These are phyloP conservation scores for Globisporangium acanthophoron DNA, from an alignment of 352 stramenopile genomes.

Conservation along the genomic window DNA sequence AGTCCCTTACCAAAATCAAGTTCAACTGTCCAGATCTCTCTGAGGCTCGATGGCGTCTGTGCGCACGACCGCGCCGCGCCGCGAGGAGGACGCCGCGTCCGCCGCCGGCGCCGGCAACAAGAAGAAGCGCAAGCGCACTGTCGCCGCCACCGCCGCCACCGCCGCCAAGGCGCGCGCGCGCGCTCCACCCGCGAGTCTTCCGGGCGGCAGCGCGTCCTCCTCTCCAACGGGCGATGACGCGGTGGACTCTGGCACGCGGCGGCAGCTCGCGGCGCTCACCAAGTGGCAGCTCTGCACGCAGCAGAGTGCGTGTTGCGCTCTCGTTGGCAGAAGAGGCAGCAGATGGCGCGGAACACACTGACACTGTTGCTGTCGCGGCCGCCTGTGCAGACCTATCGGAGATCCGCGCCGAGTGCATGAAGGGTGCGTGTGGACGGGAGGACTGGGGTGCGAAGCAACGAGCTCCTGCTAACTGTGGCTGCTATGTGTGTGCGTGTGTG, in stretches of 20 bases:
- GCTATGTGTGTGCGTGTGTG: not conserved
- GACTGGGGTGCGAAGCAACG: not conserved
- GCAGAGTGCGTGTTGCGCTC: slow-evolving; percentile 15
- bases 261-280: slow-evolving; percentile 17
- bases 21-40: too few relatives aligned
- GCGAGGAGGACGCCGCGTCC: not conserved
- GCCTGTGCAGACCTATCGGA: slow-evolving; percentile 16
- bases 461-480: not conserved
- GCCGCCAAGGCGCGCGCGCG: slow-evolving; percentile 6
- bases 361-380: not conserved
- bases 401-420: slow-evolving; percentile 29
- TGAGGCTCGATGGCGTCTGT: slow-evolving; percentile 24
- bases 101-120: slow-evolving; percentile 2
- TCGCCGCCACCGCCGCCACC: slow-evolving; percentile 8
- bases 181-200: not conserved
- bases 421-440: slow-evolving; percentile 5
- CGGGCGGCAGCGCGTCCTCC: not conserved
- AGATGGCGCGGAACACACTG: not conserved
- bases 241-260: slow-evolving; percentile 14
- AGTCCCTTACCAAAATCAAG: too few relatives aligned
- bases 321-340: not conserved
- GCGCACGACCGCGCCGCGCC: slow-evolving; percentile 16
- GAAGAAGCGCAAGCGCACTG: slow-evolving; percentile 31
- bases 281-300: slow-evolving; percentile 33
- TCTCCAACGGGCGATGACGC: not conserved